phyloP scores from a whole-genome alignment of 768 basidiomycete species.

The Hydnum rufescens region DNA sequence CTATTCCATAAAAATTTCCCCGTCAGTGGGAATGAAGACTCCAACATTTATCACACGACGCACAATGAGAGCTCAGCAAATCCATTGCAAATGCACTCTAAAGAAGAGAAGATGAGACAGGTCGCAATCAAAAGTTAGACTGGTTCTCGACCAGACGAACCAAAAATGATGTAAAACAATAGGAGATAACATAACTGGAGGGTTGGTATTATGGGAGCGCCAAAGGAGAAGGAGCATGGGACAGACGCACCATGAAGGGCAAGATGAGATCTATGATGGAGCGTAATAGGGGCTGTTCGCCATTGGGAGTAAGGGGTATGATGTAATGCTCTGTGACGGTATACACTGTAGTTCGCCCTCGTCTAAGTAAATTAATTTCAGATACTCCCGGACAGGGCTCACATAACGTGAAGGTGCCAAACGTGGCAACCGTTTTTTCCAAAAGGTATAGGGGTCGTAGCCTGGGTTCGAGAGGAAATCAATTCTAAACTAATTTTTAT shows the following conservation, averaged over 20 bases:
- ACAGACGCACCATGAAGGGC: conserved; percentile 51
- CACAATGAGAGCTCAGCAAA: conserved; percentile 84
- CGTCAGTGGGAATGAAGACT: too few species aligned
- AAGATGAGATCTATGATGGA: conserved; percentile 71
- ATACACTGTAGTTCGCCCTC: conserved; percentile 15
- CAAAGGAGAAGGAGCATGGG: neutral
- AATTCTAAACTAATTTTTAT: neutral
- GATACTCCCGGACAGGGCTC: conserved; percentile 9
- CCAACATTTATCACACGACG: too few species aligned
- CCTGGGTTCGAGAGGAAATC: conserved; percentile 10
- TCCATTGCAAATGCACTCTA: conserved; percentile 88
- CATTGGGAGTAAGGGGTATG: conserved; percentile 52
- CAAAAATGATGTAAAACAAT: conserved; percentile 72
- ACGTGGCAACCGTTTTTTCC: conserved; percentile 61
- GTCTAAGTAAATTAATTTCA: neutral
- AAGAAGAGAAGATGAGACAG: conserved; percentile 14
- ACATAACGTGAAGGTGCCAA: conserved; percentile 80
- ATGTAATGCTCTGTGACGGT: conserved; percentile 85
- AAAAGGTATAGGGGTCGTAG: conserved; percentile 54
- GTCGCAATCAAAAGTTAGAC: neutral
- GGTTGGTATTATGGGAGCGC: neutral
- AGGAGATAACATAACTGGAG: conserved; percentile 54
- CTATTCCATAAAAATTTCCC: too few species aligned
- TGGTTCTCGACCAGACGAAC: conserved; percentile 20
- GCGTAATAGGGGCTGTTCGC: conserved; percentile 50